Base-by-base conservation (phyloP, 2,329 filamentous ascomycete species). In the Aspergillus arachidicola region DNA sequence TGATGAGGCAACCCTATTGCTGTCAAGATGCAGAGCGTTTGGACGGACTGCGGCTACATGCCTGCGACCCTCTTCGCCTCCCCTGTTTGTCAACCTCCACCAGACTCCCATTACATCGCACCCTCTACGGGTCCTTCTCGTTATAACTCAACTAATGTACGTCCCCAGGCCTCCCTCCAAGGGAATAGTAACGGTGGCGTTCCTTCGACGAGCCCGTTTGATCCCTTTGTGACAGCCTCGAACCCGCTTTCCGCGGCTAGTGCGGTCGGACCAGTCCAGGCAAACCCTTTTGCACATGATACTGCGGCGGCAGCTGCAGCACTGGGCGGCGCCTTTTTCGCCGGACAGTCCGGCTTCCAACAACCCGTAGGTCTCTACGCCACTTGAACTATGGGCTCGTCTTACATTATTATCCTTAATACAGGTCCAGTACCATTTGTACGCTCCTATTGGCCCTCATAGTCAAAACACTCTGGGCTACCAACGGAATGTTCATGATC, bases 341-440 rank as follows among this genome's bases (percentile, higher is more conserved):
- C 85, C 62, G 82, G 83, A 61, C 79, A 85, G 65, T 80, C 82
- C 61, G 81, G 83, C 59, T 89, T 87, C 72, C 85, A 87, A 23
- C 89, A 91, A 68, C 91, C 91, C 26, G 87, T 89, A 77, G 73
- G 83, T 61, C 61, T 45, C 30, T n/a, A 23, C 50, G 26, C 23
- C 23, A 14, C 38, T n/a, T 34, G 6, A 34, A 26, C 19, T 16
- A 21, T 19, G 16, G 5, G 14, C n/a, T 28, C 46, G 60, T 30
- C 59, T 60, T 57, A 65, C 54, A 23, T 28, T 26, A 34, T 34
- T 4, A 26, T 32, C 10, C 23, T 16, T 16, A 16, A 9, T 32
- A n/a, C 64, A 90, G 88, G 86, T 93, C 6, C 91, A 94, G 81
- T 96, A 97, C 76, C 95, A 99, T 76, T 85, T 97, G 14, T 99